Conservation (phyloP, 192 early-diverging fungal species). For the Entomortierella beljakovae region DNA sequence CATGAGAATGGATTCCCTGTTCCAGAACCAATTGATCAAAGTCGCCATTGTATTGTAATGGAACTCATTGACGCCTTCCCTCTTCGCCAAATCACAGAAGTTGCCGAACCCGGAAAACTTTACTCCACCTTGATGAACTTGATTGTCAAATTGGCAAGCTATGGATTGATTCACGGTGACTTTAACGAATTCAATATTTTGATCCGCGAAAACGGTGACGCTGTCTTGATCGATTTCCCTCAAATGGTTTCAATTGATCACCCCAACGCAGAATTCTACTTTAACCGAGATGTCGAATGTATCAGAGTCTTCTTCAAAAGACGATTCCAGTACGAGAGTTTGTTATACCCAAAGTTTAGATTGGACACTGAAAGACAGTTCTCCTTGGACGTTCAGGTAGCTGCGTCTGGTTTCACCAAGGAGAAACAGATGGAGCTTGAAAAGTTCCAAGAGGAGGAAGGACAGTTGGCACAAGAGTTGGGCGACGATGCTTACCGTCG, state of each 20-base stretch:
- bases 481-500: slow-evolving; percentile 35
- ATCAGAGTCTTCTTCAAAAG: slow-evolving; percentile 93
- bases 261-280: slow-evolving; percentile 95
- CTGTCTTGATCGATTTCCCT: slow-evolving; percentile 98
- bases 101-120: slow-evolving; percentile 91
- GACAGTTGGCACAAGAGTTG: slow-evolving; percentile 28
- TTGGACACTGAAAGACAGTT: slow-evolving; percentile 87
- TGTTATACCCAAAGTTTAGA: slow-evolving; percentile 91
- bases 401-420: slow-evolving; percentile 95
- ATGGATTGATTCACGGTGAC: slow-evolving; percentile 98
- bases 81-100: slow-evolving; percentile 88
- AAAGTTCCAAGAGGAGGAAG: slow-evolving; percentile 59
- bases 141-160: slow-evolving; percentile 93
- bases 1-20: slow-evolving; percentile 95
- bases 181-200: slow-evolving; percentile 99
- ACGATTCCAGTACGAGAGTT: slow-evolving; percentile 92
- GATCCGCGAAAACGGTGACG: slow-evolving; percentile 81
- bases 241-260: slow-evolving; percentile 99
- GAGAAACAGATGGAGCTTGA: slow-evolving; percentile 93
- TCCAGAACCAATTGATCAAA: slow-evolving; percentile 92
- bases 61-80: slow-evolving; percentile 94
- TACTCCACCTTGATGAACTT: slow-evolving; percentile 96
- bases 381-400: slow-evolving; percentile 93
- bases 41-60: slow-evolving; percentile 98
- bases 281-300: slow-evolving; percentile 99